Percentiles rank a stretch among this genome's conserved stretches.
phyloP scores from a whole-genome alignment of 805 yeast species.

The Candida sakaeoensis region DNA sequence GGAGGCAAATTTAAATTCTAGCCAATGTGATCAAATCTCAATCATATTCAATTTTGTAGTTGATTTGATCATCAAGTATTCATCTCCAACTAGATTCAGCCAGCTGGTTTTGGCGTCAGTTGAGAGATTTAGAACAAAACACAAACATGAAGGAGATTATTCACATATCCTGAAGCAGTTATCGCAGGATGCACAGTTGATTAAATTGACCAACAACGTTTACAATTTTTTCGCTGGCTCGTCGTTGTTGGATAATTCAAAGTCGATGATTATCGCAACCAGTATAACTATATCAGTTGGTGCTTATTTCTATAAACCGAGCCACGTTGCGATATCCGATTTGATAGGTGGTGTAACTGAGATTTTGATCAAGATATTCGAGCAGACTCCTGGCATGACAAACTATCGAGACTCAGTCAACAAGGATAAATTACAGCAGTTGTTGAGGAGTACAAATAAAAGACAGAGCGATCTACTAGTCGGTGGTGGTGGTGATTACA shows the following conservation, averaged over 20 bases:
- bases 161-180: slow-evolving; percentile 4
- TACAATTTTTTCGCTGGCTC: slow-evolving; percentile 35
- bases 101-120: slow-evolving; percentile 14
- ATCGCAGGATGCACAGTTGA: slow-evolving; percentile 19
- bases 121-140: slow-evolving; percentile 26
- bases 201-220: slow-evolving; percentile 27
- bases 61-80: slow-evolving; percentile 23
- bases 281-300: slow-evolving; percentile 38
- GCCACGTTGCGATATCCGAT: slow-evolving; percentile 17
- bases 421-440: slow-evolving; percentile 5
- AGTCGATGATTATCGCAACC: slow-evolving; percentile 30
- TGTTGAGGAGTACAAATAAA: slow-evolving; percentile 1
- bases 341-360: slow-evolving; percentile 20
- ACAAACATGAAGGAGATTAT: slow-evolving; percentile 21
- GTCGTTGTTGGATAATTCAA: slow-evolving; percentile 29
- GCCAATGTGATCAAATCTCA: slow-evolving; percentile 10
- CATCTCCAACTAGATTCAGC: slow-evolving; percentile 16
- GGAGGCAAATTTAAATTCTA: not conserved
- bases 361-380: slow-evolving; percentile 6
- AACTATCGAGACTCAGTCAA: slow-evolving; percentile 4
- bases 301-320: slow-evolving; percentile 1
- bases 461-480: not conserved
- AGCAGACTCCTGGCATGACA: slow-evolving; percentile 7
- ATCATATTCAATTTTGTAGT: slow-evolving; percentile 18
- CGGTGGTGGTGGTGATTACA: not conserved